Evolutionary conservation across 331 rosid species (phyloP), one percentile per base, ranked within the genome.

Genomic region (Acacia pycnantha): DNA sequence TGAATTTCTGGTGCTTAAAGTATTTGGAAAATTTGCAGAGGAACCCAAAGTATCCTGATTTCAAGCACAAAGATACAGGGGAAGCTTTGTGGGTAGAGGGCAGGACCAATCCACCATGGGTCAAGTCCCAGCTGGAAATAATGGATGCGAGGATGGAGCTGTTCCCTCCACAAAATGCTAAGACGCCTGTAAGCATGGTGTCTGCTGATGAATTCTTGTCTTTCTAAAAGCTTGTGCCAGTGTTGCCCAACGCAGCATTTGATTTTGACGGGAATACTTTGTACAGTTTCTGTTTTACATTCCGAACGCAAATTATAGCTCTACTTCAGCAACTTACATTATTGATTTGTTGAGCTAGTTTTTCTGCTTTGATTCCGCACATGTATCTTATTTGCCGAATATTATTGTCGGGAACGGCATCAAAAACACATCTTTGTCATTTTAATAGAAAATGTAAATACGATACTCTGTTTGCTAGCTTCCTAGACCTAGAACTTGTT

Each of bases 51-150:
- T 91, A 84, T 83, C 97, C 97, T 9, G 97, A 93, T 83, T 96
- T 96, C 81, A 96, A 96, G 82, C 97, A 92, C 89, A 96, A 93
- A 86, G 98, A 96, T 77, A 90, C 98, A 10, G 98, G 98, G 79
- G 98, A 92, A 81, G 98, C 98, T 73, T 85, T 93, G 77, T 95
- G 98, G 99, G 83, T 95, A 0, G 98, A 93, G 56, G 92, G 97
- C 81, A 90, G 92, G 84, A 74, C 84, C 75, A 95, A 83, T 84
- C 99, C 97, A 27, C 90, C 88, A 37, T 95, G 99, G 98, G 94
- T 93, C 81, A 91, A 89, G 85, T 88, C 97, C 76, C 98, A 95
- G 70, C 91, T 95, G 26, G 94, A 91, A 35, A 88, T 95, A 72
- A 41, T 93, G 77, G 98, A 95, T 83, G 44, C 79, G 56, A 90